phyloP scores from a whole-genome alignment of 2,329 filamentous ascomycete genomes.

The Pyrenophora teres region DNA sequence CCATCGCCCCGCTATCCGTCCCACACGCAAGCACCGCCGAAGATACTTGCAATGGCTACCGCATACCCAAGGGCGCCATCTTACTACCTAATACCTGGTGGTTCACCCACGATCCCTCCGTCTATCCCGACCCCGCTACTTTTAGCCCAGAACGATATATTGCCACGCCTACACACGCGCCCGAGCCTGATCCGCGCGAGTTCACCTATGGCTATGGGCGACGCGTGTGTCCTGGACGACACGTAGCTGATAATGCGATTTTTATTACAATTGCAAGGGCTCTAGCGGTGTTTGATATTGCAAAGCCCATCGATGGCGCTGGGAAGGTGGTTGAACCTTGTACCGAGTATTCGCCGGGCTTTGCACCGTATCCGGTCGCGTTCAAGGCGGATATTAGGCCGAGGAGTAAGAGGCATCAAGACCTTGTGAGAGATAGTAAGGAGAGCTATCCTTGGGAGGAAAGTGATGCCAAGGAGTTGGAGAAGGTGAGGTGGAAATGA shows the following conservation, averaged over 20 bases:
- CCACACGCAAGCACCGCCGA: slow-evolving; percentile 34
- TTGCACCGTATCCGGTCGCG: too few species aligned
- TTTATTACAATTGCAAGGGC: slow-evolving; percentile 30
- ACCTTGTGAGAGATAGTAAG: too few species aligned
- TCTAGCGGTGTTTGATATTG: too few species aligned
- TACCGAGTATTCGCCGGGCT: too few species aligned
- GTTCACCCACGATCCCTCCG: slow-evolving; percentile 46
- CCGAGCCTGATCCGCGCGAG: slow-evolving; percentile 19
- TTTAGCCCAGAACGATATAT: slow-evolving; percentile 53
- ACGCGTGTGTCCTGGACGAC: slow-evolving; percentile 46
- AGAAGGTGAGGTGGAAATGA: too few species aligned
- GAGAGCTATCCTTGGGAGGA: too few species aligned
- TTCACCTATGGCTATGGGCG: slow-evolving; percentile 47
- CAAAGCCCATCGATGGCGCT: too few species aligned
- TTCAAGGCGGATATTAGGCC: too few species aligned
- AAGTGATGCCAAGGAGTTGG: too few species aligned
- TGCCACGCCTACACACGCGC: slow-evolving; percentile 20
- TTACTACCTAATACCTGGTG: slow-evolving; percentile 45
- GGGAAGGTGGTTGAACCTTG: too few species aligned
- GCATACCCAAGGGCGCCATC: slow-evolving; percentile 46
- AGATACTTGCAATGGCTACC: slow-evolving; percentile 41
- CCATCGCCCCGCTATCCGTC: slow-evolving; percentile 28
- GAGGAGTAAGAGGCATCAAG: too few species aligned
- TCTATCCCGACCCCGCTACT: slow-evolving; percentile 48
- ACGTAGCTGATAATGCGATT: slow-evolving; percentile 42